These are phyloP conservation scores for Myxozyma udenii DNA, from an alignment of 805 yeast genomes.

Conservation along the genomic window DNA sequence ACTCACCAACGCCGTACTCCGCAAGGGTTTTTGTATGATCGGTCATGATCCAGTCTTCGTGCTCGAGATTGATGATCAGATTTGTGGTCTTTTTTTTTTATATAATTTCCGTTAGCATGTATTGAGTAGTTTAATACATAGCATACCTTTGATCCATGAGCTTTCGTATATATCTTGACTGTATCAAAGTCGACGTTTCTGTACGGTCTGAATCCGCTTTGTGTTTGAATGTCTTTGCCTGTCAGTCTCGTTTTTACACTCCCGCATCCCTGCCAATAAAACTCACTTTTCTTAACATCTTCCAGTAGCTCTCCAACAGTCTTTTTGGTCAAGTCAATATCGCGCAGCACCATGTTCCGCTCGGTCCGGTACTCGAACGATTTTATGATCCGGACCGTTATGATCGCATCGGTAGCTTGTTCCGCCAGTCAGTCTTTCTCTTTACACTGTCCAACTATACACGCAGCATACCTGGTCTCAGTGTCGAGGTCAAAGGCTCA, in stretches of 20 bases:
- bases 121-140: neutral
- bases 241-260: slow-evolving; percentile 1
- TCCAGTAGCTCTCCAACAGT: slow-evolving; percentile 65
- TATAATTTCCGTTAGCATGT: too few species aligned
- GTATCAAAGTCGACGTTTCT: slow-evolving; percentile 53
- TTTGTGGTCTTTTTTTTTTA: slow-evolving; percentile 74
- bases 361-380: slow-evolving; percentile 91
- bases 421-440: neutral
- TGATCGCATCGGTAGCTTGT: slow-evolving; percentile 51
- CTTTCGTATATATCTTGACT: slow-evolving; percentile 84
- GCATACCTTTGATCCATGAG: slow-evolving; percentile 79
- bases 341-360: slow-evolving; percentile 64
- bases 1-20: slow-evolving; percentile 48
- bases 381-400: slow-evolving; percentile 83
- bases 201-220: slow-evolving; percentile 76
- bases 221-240: slow-evolving; percentile 44
- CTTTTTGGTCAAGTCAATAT: slow-evolving; percentile 65
- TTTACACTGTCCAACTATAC: neutral
- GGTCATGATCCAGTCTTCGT: slow-evolving; percentile 68
- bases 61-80: slow-evolving; percentile 82
- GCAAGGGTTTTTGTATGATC: slow-evolving; percentile 44
- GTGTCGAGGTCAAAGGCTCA: slow-evolving; percentile 78
- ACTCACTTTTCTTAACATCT: slow-evolving; percentile 41
- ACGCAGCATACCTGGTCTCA: slow-evolving; percentile 54
- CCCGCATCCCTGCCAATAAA: neutral